phyloP scores from a whole-genome alignment of 1,284 basidiomycete species.

The Apiotrichum gamsii region DNA sequence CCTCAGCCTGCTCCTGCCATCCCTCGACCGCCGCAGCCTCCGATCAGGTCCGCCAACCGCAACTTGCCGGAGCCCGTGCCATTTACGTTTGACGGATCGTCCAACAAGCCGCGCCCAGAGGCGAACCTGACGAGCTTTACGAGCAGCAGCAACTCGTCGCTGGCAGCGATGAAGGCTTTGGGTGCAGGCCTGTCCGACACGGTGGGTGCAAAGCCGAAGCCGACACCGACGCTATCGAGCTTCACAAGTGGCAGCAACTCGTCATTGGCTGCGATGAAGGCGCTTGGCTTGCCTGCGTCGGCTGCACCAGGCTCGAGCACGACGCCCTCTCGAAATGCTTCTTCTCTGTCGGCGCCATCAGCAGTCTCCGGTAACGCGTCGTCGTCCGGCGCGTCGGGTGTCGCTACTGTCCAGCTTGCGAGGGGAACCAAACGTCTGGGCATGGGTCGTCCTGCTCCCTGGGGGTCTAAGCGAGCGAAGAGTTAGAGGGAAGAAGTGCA shows the following conservation, averaged over 20 bases:
- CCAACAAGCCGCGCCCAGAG: conserved; percentile 7
- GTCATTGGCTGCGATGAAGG: not conserved
- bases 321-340: too few species aligned
- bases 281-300: conserved; percentile 2
- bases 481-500: too few species aligned
- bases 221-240: not conserved
- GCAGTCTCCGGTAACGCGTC: too few species aligned
- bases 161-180: conserved; percentile 29
- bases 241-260: not conserved
- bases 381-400: not conserved
- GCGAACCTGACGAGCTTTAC: conserved; percentile 29
- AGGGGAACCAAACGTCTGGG: conserved; percentile 41
- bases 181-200: too few species aligned
- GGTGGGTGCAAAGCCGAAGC: not conserved
- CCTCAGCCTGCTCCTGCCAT: conserved; percentile 2
- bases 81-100: conserved; percentile 34
- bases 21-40: conserved; percentile 24
- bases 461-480: conserved; percentile 26
- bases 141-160: conserved; percentile 20
- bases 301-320: not conserved
- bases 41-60: conserved; percentile 30
- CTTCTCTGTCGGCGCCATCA: not conserved
- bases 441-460: conserved; percentile 43
- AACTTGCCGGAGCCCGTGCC: conserved; percentile 35
- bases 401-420: conserved; percentile 12